Conservation (phyloP, 2,329 filamentous ascomycete species). For the Beauveria sp. region DNA sequence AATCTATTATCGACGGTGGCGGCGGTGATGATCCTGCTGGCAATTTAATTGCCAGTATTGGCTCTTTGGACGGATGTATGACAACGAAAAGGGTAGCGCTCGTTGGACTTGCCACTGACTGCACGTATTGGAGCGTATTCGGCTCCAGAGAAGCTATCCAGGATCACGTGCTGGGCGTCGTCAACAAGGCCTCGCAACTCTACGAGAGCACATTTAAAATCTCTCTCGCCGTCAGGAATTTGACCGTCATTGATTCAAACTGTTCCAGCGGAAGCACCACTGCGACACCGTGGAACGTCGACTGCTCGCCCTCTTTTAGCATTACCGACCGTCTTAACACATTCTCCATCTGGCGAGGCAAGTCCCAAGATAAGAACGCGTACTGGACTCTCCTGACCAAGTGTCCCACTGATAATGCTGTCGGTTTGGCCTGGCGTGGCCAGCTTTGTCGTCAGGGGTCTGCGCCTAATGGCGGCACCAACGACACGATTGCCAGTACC, state of each 20-base stretch:
- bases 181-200: slow-evolving; percentile 79
- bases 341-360: slow-evolving; percentile 83
- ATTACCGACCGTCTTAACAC: slow-evolving; percentile 76
- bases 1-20: slow-evolving; percentile 60
- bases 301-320: slow-evolving; percentile 53
- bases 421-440: slow-evolving; percentile 88
- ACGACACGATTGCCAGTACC: slow-evolving; percentile 72
- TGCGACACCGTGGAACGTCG: slow-evolving; percentile 76
- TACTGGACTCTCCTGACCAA: slow-evolving; percentile 88
- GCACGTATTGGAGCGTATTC: slow-evolving; percentile 75
- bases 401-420: slow-evolving; percentile 74
- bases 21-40: slow-evolving; percentile 66
- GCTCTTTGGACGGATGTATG: slow-evolving; percentile 76
- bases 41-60: slow-evolving; percentile 72
- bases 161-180: slow-evolving; percentile 69
- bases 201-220: slow-evolving; percentile 95
- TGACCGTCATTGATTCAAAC: slow-evolving; percentile 66
- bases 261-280: slow-evolving; percentile 64
- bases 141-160: slow-evolving; percentile 52
- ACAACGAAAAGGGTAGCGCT: slow-evolving; percentile 85
- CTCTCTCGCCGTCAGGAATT: slow-evolving; percentile 78
- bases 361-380: slow-evolving; percentile 69
- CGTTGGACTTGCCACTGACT: slow-evolving; percentile 88
- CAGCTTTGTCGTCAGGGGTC: slow-evolving; percentile 66
- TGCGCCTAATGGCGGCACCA: slow-evolving; percentile 43